phyloP scores from a whole-genome alignment of 306 rosid species.

The Glycine tomentella region DNA sequence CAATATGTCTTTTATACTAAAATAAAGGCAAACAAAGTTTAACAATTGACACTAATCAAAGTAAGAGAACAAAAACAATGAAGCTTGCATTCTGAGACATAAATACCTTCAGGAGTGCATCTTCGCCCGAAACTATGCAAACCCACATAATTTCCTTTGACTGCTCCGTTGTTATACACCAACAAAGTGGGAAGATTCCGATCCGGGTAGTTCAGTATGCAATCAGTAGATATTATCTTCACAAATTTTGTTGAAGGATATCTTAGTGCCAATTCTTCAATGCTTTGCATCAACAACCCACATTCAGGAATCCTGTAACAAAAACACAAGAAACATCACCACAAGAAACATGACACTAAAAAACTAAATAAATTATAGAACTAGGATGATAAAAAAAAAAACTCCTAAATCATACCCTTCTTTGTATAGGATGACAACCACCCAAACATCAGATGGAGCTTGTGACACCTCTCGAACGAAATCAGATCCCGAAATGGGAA shows the following conservation, averaged over 20 bases:
- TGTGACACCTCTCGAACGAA: constrained; percentile 96
- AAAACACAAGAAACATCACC: constrained; percentile 15
- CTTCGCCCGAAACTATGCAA: constrained; percentile 80
- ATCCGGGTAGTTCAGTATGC: constrained; percentile 95
- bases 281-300: constrained; percentile 81
- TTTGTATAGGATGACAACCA: constrained; percentile 91
- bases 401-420: constrained; percentile 68
- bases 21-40: neutral
- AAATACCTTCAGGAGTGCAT: constrained; percentile 94
- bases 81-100: neutral
- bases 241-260: constrained; percentile 97
- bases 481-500: constrained; percentile 94
- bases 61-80: neutral
- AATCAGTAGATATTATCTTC: constrained; percentile 91
- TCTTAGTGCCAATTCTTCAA: constrained; percentile 80
- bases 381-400: neutral
- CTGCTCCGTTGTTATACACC: constrained; percentile 95
- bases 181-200: constrained; percentile 84
- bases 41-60: constrained; percentile 1
- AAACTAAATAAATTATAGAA: neutral
- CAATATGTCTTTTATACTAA: neutral
- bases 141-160: constrained; percentile 90
- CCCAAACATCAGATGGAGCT: constrained; percentile 98
- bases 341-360: constrained; percentile 15
- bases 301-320: constrained; percentile 73